phyloP scores from a whole-genome alignment of 192 early-diverging fungal genomes.

The Coemansia sp. region DNA sequence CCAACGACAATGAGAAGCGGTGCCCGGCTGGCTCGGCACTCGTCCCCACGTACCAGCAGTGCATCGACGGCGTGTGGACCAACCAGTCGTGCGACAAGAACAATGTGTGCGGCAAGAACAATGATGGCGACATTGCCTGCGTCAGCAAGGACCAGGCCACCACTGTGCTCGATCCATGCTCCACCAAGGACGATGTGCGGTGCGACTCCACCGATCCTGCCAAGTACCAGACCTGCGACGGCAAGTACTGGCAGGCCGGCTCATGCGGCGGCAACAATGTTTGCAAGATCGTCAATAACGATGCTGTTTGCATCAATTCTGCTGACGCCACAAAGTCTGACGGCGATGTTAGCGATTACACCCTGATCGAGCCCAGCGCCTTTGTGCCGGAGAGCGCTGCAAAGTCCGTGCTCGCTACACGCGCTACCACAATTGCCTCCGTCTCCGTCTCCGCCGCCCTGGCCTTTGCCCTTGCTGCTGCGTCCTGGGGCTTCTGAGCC shows the following conservation, averaged over 20 bases:
- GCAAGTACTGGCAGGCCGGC: constrained; percentile 30
- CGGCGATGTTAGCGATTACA: constrained; percentile 17
- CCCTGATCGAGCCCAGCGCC: constrained; percentile 24
- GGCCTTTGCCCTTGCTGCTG: constrained; percentile 17
- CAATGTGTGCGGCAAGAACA: constrained; percentile 31
- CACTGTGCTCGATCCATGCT: constrained; percentile 22
- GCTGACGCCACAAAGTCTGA: not conserved
- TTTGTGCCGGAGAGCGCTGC: constrained; percentile 33
- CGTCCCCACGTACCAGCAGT: constrained; percentile 27
- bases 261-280: constrained; percentile 14
- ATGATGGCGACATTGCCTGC: constrained; percentile 23
- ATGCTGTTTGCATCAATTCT: constrained; percentile 25
- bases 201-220: constrained; percentile 22
- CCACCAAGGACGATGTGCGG: constrained; percentile 30
- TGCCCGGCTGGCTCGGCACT: constrained; percentile 11
- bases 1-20: constrained; percentile 23
- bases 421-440: too few relatives aligned
- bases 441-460: constrained; percentile 14
- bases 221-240: constrained; percentile 50
- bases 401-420: constrained; percentile 9
- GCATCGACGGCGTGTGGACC: constrained; percentile 31
- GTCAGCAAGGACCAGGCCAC: constrained; percentile 39
- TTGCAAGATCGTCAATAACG: constrained; percentile 26
- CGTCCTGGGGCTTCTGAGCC: constrained; percentile 18
- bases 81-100: constrained; percentile 29